Percentiles rank a stretch among this genome's conserved stretches.
These are phyloP conservation scores for Penicillium bialowiezense DNA, from an alignment of 495 filamentous ascomycete genomes.

Conservation along the genomic window DNA sequence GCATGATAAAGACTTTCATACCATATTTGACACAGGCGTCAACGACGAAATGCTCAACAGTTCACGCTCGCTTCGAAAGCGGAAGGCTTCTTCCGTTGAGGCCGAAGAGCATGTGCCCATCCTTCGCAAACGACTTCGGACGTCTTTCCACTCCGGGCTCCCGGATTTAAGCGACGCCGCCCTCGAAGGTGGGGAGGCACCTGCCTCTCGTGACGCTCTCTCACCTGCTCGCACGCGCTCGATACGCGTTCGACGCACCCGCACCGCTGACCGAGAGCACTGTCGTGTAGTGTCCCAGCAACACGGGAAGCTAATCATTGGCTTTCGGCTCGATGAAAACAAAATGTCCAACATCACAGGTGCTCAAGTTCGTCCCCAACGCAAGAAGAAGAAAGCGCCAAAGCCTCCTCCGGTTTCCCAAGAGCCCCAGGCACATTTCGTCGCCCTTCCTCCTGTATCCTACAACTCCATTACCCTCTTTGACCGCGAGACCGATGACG, in stretches of 20 bases:
- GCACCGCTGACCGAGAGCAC: conserved; percentile 32
- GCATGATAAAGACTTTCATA: conserved; percentile 76
- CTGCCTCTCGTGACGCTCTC: conserved; percentile 14
- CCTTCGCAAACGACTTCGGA: conserved; percentile 44
- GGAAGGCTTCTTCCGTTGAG: conserved; percentile 64
- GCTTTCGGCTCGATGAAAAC: conserved; percentile 56
- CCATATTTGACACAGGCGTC: conserved; percentile 73
- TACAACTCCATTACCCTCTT: conserved; percentile 78
- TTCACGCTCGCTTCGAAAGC: conserved; percentile 80
- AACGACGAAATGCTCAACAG: conserved; percentile 83
- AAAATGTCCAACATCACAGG: conserved; percentile 59
- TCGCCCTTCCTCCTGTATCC: conserved; percentile 45
- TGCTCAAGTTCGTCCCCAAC: conserved; percentile 31
- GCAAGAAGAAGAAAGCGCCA: conserved; percentile 35
- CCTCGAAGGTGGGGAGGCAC: conserved; percentile 18
- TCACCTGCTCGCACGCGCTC: conserved; percentile 32
- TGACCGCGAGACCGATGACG: conserved; percentile 83
- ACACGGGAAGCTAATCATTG: conserved; percentile 50
- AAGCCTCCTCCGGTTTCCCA: conserved; percentile 31
- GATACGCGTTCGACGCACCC: conserved; percentile 34
- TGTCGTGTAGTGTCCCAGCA: conserved; percentile 36
- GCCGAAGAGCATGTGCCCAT: conserved; percentile 49
- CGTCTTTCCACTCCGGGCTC: conserved; percentile 23
- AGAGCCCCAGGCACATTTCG: conserved; percentile 45
- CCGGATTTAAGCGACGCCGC: conserved; percentile 17